phyloP scores from a whole-genome alignment of 495 filamentous ascomycete species.

The Tuber microsphaerosporum region DNA sequence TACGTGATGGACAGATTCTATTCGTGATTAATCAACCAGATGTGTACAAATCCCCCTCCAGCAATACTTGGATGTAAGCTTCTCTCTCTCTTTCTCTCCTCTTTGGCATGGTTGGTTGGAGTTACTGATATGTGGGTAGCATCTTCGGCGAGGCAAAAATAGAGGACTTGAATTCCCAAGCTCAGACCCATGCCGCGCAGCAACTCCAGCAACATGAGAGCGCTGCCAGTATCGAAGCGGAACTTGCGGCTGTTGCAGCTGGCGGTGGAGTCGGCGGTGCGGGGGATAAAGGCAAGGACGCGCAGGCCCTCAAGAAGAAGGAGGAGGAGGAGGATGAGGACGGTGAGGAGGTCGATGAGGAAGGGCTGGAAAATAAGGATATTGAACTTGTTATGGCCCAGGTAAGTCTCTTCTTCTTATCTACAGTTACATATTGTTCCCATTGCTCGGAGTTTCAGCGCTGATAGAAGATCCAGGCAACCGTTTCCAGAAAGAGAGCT shows the following conservation, averaged over 20 bases:
- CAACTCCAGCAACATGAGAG: constrained; percentile 70
- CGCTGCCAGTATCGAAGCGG: constrained; percentile 45
- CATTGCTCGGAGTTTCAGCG: too few species aligned
- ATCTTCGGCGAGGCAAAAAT: constrained; percentile 99
- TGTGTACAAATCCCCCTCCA: constrained; percentile 95
- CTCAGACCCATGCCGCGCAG: constrained; percentile 87
- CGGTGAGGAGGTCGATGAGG: constrained; percentile 87
- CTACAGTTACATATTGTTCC: neutral
- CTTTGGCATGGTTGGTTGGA: neutral
- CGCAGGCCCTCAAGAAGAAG: constrained; percentile 66
- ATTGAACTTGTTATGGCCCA: constrained; percentile 95
- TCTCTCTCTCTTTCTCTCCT: neutral
- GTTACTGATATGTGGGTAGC: constrained; percentile 49
- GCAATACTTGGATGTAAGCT: constrained; percentile 98
- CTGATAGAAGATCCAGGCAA: constrained; percentile 55
- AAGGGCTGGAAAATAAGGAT: constrained; percentile 93
- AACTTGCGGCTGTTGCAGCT: constrained; percentile 59
- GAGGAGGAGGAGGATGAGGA: constrained; percentile 82
- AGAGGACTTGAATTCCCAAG: constrained; percentile 96
- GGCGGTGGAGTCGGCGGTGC: constrained; percentile 14
- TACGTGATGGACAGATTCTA: constrained; percentile 61
- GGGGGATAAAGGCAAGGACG: constrained; percentile 64
- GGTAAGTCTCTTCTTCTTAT: constrained; percentile 12
- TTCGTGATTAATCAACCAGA: constrained; percentile 99
- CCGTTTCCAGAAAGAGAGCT: constrained; percentile 92